Base-by-base conservation (phyloP, 176 grass and related monocot species). In the Otatea glauca region DNA sequence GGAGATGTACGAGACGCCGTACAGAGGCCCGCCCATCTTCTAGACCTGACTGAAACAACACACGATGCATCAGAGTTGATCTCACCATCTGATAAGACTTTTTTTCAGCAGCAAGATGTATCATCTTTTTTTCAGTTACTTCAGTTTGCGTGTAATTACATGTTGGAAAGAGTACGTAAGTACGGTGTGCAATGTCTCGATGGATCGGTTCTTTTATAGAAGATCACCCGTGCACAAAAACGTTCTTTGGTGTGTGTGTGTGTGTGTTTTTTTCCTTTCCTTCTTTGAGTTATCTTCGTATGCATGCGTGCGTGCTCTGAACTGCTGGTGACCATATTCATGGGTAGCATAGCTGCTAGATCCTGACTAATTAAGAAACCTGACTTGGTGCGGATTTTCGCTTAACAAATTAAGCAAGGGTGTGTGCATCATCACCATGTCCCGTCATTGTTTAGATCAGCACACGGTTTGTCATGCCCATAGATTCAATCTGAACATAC, bases 1-100 rank as follows among this genome's bases (percentile, higher is more conserved):
- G 47, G 17, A 56, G 37, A 86, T 86, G 77, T 81, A 81, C 69
- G 77, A 86, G 12, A 20, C 58, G 85, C 68, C 68, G 7, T 86
- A 81, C 69, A 44, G 7, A 10, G 68, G 77, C 0, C 77, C 59
- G 5, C 47, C 47, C 11, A 37, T 86, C 69, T 8, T 86, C 16
- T 74, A 50, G 82, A 43, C 53, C 53, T 55, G 53, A 21, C 17
- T 8, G 18, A 8, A 5, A 17, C 14, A 20, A 8, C 53, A 55
- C 18, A 7, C 17, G 53, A 8, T 21, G 7, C 18, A 55, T 17
- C 49, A 51, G 53, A 21, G 20, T 18, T 9, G 53, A 55, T 55
- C 2, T 21, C 6, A 21, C 16, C 51, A 20, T 60, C 56, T 10
- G 8, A 1, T 23, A 11, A 37, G 42, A n/a, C 56, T 9, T 24